Base-by-base conservation (phyloP, 345 rosid species). In the Draba incana region DNA sequence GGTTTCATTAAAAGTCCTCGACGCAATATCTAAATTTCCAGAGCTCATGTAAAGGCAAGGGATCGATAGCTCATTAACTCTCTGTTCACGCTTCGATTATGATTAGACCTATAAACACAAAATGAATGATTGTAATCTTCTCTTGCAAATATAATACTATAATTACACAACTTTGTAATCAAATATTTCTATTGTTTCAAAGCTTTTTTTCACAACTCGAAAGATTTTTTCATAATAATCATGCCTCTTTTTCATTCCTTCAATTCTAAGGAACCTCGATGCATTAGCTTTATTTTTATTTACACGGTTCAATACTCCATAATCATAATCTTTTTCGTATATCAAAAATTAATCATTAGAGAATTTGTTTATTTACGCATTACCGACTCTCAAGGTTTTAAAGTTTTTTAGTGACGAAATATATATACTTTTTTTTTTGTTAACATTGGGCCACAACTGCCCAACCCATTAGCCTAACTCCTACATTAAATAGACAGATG, bases 241-340 rank as follows among this genome's bases (percentile, higher is more conserved):
- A 72, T 72, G 61, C 31, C 60, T 65, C 71, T 57, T 72, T 51
- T 72, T 50, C 12, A 23, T 72, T 72, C 60, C 77, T 73, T 73
- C 66, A 43, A 31, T 73, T 73, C 70, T 65, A 73, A 73, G 77
- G 58, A 50, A 65, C 67, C 71, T 12, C 31, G 61, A 72, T 57
- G 76, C 65, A 65, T 43, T 57, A 64, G 77, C 41, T 41, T 55
- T 48, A 13, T 37, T 71, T 71, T 71, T 27, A 43, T 55, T 69
- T 30, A 69, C 7, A 10, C 55, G 50, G 61, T 51, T 48, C 57
- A 30, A 44, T 72, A 57, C 59, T 24, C 20, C 38, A 5, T 42
- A 41, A 41, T 57, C 10, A 42, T 72, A 6, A 4, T 30, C 41
- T 41, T 42, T 5, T 71, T 47, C 39, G 45, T 38, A 47, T 16